A percentile compares a stretch with the other conserved stretches of the same genome.
Evolutionary conservation across 768 basidiomycete species (phyloP).

Genomic region (Rhodotorula toruloides): DNA sequence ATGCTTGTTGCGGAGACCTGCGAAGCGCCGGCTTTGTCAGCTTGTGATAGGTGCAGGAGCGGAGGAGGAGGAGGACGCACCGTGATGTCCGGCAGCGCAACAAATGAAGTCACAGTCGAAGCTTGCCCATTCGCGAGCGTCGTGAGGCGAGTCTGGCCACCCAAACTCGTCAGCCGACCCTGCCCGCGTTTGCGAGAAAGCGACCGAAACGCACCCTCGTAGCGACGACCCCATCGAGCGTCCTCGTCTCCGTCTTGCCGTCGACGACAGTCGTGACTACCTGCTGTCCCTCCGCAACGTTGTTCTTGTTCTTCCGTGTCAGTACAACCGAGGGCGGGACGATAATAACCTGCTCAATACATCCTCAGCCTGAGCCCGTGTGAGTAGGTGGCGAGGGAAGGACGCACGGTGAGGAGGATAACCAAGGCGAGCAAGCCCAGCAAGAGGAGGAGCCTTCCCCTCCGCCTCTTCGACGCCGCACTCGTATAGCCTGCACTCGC

Average conservation of each 20-base stretch:
- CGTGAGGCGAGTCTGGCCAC: background rate
- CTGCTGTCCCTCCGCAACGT: background rate
- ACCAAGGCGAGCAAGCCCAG: background rate
- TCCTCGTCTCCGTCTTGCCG: background rate
- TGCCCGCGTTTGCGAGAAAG: background rate
- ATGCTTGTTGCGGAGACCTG: conserved; percentile 4
- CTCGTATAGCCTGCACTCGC: no score
- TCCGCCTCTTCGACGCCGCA: background rate
- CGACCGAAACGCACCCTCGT: background rate
- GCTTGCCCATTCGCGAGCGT: conserved; percentile 8
- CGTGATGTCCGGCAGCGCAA: conserved; percentile 10
- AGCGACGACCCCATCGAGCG: background rate
- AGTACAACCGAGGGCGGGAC: conserved; percentile 13
- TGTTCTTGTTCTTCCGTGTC: conserved; percentile 3
- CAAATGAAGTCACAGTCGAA: conserved; percentile 3
- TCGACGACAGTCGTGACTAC: conserved; percentile 10
- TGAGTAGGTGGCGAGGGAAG: background rate
- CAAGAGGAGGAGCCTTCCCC: background rate
- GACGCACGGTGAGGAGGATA: background rate
- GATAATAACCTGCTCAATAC: background rate
- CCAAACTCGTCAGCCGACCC: no score
- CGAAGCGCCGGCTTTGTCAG: no score
- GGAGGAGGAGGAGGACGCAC: no score
- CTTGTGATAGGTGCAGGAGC: no score
- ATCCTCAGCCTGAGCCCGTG: background rate